Base-by-base conservation (phyloP, 2,329 filamentous ascomycete species). In the Hypoxylon rubiginosum region DNA sequence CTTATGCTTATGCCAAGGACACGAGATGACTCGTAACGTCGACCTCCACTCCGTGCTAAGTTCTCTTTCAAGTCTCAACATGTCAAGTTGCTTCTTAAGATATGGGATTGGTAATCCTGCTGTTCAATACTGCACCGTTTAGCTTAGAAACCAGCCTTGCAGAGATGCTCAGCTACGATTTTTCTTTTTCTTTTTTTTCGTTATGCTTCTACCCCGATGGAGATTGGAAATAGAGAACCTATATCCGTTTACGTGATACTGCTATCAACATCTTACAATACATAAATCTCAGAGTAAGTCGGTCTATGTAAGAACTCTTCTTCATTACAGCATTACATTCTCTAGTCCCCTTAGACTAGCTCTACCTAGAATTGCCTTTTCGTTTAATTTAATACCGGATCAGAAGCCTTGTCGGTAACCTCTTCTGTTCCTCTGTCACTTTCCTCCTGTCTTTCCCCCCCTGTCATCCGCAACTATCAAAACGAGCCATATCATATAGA, bases 61-160 rank as follows among this genome's bases (percentile, higher is more conserved):
- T n/a, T 48, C 17, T 36, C 28, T 32, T 26, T 17, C 3, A 34
- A 11, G 21, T 24, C 36, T 53, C 32, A 34, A 21, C 49, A 13
- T 34, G 28, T 36, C 49, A 36, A 19, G 9, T 54, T 45, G 32
- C 19, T 59, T 41, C 50, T 51, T 41, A 55, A 45, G 46, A 24
- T 50, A 15, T 36, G 7, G 34, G 55, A 58, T 64, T 64, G 43
- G 55, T 58, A 58, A 58, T 64, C 55, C 34, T 45, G 26, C 24
- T 21, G 26, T 50, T 32, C 61, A 50, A 43, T 53, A 28, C 36
- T 19, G 21, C 41, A 39, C 54, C 49, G 26, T 41, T 4, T 41
- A 17, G 55, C 55, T 64, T 58, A 58, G 49, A 50, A 58, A 58
- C 43, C 36, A 55, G 34, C 49, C 9, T n/a, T 30, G 13, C 15